Percentiles rank a stretch among this genome's conserved stretches.
phyloP scores from a whole-genome alignment of 2,329 filamentous ascomycete genomes.

The Bipolaris gigantea region DNA sequence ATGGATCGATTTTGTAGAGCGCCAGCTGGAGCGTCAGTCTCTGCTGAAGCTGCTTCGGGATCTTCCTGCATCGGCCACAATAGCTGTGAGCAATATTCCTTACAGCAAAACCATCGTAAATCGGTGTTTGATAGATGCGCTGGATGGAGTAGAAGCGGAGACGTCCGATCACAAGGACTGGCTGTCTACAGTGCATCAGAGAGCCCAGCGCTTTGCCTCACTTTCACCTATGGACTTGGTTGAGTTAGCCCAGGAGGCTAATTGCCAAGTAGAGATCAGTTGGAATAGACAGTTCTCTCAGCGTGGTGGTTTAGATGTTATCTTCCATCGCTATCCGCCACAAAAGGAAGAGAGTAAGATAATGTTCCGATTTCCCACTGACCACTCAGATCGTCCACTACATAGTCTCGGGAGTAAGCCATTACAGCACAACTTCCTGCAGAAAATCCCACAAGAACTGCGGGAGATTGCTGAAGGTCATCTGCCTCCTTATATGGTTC shows the following conservation, averaged over 20 bases:
- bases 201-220: not conserved
- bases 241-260: not conserved
- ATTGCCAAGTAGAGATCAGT: conserved; percentile 3
- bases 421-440: not conserved
- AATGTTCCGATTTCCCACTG: conserved; percentile 1
- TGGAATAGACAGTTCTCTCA: conserved; percentile 6
- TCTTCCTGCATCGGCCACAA: not conserved
- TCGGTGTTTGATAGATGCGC: not conserved
- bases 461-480: not conserved
- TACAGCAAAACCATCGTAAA: not conserved
- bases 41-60: not conserved
- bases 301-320: conserved; percentile 2
- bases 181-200: not conserved
- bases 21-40: not conserved
- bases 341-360: not conserved
- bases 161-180: not conserved
- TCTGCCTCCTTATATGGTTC: conserved; percentile 25
- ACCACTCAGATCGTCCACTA: not conserved
- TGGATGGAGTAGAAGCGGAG: not conserved
- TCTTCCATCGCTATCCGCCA: conserved; percentile 1
- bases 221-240: not conserved
- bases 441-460: conserved; percentile 1
- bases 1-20: not conserved
- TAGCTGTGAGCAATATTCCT: conserved; percentile 2
- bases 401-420: not conserved